Conservation (phyloP, 2,329 filamentous ascomycete species). For the Xylariaceae sp. region DNA sequence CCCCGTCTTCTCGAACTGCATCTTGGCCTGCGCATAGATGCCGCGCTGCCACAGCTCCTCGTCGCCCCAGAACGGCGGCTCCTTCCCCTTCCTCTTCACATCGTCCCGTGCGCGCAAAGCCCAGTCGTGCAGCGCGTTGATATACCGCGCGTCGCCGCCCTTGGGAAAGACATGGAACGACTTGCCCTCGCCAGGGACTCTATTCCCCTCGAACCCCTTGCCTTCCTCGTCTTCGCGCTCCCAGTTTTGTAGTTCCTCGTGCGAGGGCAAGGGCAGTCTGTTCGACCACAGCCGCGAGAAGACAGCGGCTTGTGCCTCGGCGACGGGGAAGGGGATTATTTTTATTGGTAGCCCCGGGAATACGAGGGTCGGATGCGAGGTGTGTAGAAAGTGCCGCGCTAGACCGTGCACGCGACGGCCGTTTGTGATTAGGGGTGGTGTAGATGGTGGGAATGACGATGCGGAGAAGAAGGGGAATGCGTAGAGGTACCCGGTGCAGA, state of each 20-base stretch:
- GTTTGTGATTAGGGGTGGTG: constrained; percentile 64
- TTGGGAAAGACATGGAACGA: constrained; percentile 57
- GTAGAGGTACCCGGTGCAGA: constrained; percentile 91
- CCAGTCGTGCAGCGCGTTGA: constrained; percentile 73
- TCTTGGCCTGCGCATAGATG: constrained; percentile 72
- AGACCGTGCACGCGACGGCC: constrained; percentile 74
- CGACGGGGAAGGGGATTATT: constrained; percentile 85
- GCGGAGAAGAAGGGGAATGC: constrained; percentile 74
- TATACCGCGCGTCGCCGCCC: constrained; percentile 70
- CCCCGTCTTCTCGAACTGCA: constrained; percentile 72
- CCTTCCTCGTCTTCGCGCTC: constrained; percentile 61
- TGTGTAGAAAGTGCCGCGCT: constrained; percentile 82
- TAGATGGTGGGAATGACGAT: constrained; percentile 36
- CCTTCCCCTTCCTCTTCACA: constrained; percentile 60
- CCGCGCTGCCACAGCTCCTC: constrained; percentile 75
- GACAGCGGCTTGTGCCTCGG: constrained; percentile 79
- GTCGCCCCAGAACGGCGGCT: constrained; percentile 74
- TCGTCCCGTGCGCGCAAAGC: constrained; percentile 51
- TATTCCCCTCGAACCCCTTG: constrained; percentile 57
- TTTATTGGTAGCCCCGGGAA: constrained; percentile 80
- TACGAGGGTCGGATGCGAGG: constrained; percentile 76
- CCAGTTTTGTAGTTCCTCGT: constrained; percentile 72
- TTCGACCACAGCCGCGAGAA: constrained; percentile 81
- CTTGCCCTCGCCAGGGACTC: constrained; percentile 54
- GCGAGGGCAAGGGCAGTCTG: constrained; percentile 67